Base-by-base conservation (phyloP, 768 basidiomycete genomes). In the Rubroboletus satanas region DNA sequence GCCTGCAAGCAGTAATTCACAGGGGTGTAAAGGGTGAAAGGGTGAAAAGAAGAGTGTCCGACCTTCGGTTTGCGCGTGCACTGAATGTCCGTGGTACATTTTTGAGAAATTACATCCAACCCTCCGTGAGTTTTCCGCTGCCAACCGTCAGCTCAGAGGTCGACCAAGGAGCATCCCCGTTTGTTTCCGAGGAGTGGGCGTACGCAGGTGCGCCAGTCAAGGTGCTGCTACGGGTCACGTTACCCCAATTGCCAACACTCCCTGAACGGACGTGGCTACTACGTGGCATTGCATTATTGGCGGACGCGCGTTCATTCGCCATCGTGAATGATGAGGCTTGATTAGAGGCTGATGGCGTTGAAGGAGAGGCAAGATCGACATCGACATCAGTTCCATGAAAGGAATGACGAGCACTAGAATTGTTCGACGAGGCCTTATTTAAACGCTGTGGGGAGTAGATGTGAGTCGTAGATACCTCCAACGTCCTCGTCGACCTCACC, bases 241-340 rank as follows among this genome's bases (percentile, higher is more conserved):
- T 82, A 41, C 77, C 85, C 89, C 89, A 90, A 66, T 89, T 90
- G 32, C 88, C 88, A 28, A 85, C 86, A 68, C 88, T 90, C 44
- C 89, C 89, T 42, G 87, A 83, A 57, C 89, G 84, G 55, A 83
- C 82, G 65, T 91, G 88, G 36, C 86, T 83, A 29, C 75, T 74
- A 53, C 87, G 81, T 18, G 75, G 60, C 38, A 64, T 62, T 46
- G 53, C 68, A 42, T 74, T 69, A 60, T 67, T 73, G 44, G 57
- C 49, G 0, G 68, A 47, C 38, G 64, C 73, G 58, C 76, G 79
- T 48, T 71, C 77, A 39, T 74, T 77, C 55, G 62, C 56, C 62
- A 69, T 68, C 36, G 64, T 64, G 63, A 69, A 73, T 18, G 78
- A 72, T 51, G 81, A 63, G 11, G 72, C 62, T 59, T 75, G 77